Evolutionary conservation across 169 alveolate genomes (phyloP).

Genomic region (Eimeria maxima): DNA sequence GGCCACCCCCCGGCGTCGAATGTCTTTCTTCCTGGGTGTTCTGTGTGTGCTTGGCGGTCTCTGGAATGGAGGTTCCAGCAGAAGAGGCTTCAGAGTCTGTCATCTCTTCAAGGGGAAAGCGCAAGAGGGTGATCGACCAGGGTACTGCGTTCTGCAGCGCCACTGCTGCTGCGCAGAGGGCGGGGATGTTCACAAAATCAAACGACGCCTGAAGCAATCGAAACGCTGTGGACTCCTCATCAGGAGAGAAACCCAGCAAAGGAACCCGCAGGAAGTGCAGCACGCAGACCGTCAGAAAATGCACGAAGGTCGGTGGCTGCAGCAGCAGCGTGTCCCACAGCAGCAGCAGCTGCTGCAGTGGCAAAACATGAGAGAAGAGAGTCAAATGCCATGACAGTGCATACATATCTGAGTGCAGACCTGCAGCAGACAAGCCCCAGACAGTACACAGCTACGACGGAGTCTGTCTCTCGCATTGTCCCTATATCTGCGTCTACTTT

Average conservation of each 20-base stretch:
- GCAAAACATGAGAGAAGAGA: slow-evolving; percentile 71
- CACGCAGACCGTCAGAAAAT: neutral
- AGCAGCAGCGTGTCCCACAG: slow-evolving; percentile 83
- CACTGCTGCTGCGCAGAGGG: slow-evolving; percentile 61
- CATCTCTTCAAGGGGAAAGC: neutral
- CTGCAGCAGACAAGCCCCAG: slow-evolving; percentile 4
- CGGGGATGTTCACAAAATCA: slow-evolving; percentile 43
- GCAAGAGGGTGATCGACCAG: slow-evolving; percentile 62
- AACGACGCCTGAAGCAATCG: slow-evolving; percentile 39
- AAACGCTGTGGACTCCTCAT: slow-evolving; percentile 72
- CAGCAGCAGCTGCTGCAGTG: slow-evolving; percentile 79
- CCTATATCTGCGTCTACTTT: neutral
- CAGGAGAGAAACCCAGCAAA: slow-evolving; percentile 55
- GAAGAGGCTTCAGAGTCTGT: neutral
- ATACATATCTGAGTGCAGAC: slow-evolving; percentile 80
- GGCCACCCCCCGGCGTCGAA: too few species aligned
- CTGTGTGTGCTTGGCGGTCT: neutral
- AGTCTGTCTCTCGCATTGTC: neutral
- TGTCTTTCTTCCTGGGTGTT: too few species aligned
- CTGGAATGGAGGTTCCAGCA: neutral
- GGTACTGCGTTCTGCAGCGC: slow-evolving; percentile 78
- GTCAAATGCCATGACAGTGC: slow-evolving; percentile 81
- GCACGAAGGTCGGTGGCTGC: slow-evolving; percentile 42
- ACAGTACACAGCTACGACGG: neutral
- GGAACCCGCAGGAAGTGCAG: slow-evolving; percentile 79